A percentile compares a stretch with the other conserved stretches of the same genome.
phyloP scores from a whole-genome alignment of 352 stramenopile genomes.

The Phytophthora macrochlamydospora region DNA sequence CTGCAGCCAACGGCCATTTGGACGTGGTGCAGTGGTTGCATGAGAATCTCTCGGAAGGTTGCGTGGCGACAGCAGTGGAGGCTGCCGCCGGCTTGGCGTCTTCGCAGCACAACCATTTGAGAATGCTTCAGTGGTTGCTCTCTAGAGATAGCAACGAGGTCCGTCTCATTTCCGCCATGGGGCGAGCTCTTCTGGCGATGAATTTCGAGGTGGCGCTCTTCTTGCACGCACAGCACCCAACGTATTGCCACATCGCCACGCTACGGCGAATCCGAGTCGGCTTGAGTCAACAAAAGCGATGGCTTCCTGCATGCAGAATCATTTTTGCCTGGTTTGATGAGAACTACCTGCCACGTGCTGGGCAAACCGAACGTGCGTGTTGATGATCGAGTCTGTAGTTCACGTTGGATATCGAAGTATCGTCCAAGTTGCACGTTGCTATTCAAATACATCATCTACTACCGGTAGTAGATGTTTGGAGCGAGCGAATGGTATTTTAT shows the following conservation, averaged over 20 bases:
- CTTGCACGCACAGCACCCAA: not conserved
- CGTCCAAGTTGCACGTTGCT: no score
- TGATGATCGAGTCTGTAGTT: no score
- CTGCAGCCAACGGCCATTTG: not conserved
- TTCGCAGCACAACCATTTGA: not conserved
- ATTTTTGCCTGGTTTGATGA: not conserved
- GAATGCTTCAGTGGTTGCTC: not conserved
- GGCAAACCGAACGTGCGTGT: no score
- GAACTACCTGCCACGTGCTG: not conserved
- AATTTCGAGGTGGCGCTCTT: not conserved
- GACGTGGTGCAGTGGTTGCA: not conserved
- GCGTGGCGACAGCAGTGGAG: not conserved
- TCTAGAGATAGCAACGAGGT: not conserved
- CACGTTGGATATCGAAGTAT: no score
- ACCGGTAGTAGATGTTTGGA: no score
- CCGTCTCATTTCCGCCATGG: not conserved
- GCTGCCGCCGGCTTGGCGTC: not conserved
- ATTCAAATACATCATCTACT: no score
- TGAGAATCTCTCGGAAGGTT: not conserved
- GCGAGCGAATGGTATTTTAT: no score
- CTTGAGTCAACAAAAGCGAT: not conserved
- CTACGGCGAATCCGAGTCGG: not conserved
- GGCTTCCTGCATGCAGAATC: not conserved
- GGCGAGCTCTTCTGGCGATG: not conserved
- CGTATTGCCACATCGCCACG: not conserved